phyloP scores from a whole-genome alignment of 2,329 filamentous ascomycete genomes.

The Aspergillus fumigatiaffinis region DNA sequence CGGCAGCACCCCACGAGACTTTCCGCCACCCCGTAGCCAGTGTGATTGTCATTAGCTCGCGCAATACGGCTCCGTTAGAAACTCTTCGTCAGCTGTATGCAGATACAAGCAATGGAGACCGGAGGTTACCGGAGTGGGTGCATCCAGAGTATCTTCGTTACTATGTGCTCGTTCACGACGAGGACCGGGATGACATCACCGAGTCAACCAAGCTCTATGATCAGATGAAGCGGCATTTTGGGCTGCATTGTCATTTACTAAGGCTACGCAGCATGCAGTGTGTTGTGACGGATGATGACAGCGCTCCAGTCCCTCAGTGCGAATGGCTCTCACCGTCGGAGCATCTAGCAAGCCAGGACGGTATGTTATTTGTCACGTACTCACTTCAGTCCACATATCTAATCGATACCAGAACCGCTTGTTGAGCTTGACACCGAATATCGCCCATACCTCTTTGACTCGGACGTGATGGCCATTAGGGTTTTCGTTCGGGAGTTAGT shows the following conservation, averaged over 20 bases:
- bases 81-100: constrained; percentile 79
- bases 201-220: constrained; percentile 89
- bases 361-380: constrained; percentile 30
- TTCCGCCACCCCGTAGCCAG: constrained; percentile 93
- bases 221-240: constrained; percentile 98
- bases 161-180: constrained; percentile 94
- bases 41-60: constrained; percentile 90
- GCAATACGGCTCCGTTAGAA: constrained; percentile 78
- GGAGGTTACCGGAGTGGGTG: constrained; percentile 76
- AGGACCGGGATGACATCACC: constrained; percentile 88
- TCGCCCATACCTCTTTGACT: constrained; percentile 79
- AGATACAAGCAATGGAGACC: constrained; percentile 74
- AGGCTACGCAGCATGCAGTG: constrained; percentile 80
- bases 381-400: background rate
- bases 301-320: constrained; percentile 71
- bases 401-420: constrained; percentile 29
- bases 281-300: constrained; percentile 87
- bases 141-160: constrained; percentile 90
- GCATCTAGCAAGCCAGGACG: constrained; percentile 67
- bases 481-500: constrained; percentile 93
- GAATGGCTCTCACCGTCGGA: constrained; percentile 89
- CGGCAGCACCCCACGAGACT: constrained; percentile 80
- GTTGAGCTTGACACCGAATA: constrained; percentile 64
- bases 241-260: constrained; percentile 88
- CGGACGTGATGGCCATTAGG: constrained; percentile 80